Conservation (phyloP, 805 yeast genomes). For the Starmerella geochares region DNA sequence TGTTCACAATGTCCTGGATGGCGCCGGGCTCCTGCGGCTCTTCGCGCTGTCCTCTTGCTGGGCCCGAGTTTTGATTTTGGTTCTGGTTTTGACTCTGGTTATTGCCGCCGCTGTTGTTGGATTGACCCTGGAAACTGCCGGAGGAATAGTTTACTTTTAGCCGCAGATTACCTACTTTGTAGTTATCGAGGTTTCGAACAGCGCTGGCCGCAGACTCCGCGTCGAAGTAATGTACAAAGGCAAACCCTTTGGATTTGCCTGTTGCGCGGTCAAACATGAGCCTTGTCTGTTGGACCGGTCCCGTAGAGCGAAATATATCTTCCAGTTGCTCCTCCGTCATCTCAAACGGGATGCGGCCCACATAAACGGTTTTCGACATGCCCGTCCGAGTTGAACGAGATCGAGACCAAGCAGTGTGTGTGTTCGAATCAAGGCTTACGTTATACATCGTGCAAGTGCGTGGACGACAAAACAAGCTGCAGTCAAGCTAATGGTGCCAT, state of each 20-base stretch:
- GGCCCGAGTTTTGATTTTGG: background rate
- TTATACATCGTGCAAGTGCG: background rate
- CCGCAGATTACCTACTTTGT: constrained; percentile 58
- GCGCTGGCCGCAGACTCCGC: constrained; percentile 83
- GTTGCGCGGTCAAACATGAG: constrained; percentile 79
- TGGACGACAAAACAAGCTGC: too few relatives aligned
- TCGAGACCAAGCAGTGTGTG: background rate
- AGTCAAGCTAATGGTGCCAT: too few relatives aligned
- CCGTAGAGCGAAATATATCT: constrained; percentile 76
- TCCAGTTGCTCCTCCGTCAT: constrained; percentile 88
- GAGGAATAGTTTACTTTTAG: constrained; percentile 50
- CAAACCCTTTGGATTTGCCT: constrained; percentile 84
- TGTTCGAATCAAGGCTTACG: background rate
- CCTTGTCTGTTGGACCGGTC: constrained; percentile 69
- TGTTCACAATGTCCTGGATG: constrained; percentile 22
- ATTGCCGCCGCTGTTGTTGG: background rate
- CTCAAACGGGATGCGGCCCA: constrained; percentile 86
- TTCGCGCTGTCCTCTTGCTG: constrained; percentile 31
- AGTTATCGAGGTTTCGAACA: constrained; percentile 74
- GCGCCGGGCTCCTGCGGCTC: constrained; percentile 16
- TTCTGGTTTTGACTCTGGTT: background rate
- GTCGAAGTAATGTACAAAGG: constrained; percentile 75
- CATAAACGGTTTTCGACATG: constrained; percentile 44
- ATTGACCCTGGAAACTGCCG: constrained; percentile 17
- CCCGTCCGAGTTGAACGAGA: background rate